Conservation (phyloP, 305 asterid genomes). For the Fraxinus paxiana region DNA sequence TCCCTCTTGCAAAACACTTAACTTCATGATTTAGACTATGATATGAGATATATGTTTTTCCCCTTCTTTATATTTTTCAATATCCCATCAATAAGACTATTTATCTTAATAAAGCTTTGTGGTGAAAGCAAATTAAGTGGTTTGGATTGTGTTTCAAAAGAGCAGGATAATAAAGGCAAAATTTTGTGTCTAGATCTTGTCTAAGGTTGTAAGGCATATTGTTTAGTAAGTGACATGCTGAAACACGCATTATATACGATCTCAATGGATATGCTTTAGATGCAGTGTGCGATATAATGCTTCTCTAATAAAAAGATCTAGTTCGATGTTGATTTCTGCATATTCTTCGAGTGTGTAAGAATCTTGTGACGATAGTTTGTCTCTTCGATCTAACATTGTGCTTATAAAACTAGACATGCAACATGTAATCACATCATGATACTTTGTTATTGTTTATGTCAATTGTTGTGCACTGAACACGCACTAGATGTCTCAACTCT, state of each 20-base stretch:
- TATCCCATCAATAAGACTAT: conserved; percentile 17
- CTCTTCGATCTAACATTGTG: neutral
- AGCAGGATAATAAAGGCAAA: neutral
- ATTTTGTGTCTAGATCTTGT: neutral
- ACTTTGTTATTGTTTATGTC: neutral
- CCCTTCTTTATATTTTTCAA: neutral
- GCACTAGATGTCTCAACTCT: neutral
- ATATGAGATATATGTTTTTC: conserved; percentile 11
- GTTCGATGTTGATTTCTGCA: neutral
- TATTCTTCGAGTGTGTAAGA: neutral
- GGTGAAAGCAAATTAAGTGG: conserved; percentile 23
- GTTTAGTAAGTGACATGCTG: neutral
- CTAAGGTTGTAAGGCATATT: neutral
- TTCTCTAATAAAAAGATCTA: neutral
- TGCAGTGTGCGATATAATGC: neutral
- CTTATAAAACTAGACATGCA: neutral
- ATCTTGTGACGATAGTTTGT: neutral
- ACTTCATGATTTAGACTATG: neutral
- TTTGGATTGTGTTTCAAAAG: conserved; percentile 2
- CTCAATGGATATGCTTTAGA: neutral
- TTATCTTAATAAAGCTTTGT: conserved; percentile 22
- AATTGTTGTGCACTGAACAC: neutral
- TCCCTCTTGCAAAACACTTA: neutral
- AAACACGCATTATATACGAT: neutral
- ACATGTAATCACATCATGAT: neutral